A percentile compares a stretch with the other conserved stretches of the same genome.
phyloP scores from a whole-genome alignment of 805 yeast species.

The Kodamaea neixiangensis region DNA sequence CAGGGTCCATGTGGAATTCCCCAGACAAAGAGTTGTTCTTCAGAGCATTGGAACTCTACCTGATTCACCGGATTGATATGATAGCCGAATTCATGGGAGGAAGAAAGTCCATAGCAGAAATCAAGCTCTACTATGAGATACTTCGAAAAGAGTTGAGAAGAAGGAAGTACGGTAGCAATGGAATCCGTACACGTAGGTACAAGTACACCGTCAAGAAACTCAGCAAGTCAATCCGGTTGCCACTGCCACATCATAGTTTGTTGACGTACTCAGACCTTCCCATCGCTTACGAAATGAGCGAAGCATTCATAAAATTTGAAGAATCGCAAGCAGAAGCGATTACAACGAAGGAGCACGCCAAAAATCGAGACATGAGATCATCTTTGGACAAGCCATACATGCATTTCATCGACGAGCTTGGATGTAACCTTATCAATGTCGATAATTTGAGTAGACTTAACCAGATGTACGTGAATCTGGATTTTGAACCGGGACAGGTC shows the following conservation, averaged over 20 bases:
- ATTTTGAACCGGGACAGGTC: not conserved
- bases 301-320: conserved; percentile 44
- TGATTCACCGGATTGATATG: conserved; percentile 47
- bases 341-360: conserved; percentile 19
- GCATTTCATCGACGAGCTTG: not conserved
- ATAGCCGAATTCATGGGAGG: conserved; percentile 38
- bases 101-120: conserved; percentile 44
- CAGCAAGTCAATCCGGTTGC: conserved; percentile 11
- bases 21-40: conserved; percentile 56
- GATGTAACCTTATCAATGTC: conserved; percentile 1
- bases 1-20: conserved; percentile 47
- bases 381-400: conserved; percentile 2
- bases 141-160: conserved; percentile 30
- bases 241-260: conserved; percentile 18
- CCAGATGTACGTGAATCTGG: not conserved
- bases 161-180: not conserved
- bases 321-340: conserved; percentile 35
- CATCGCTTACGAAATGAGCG: conserved; percentile 53
- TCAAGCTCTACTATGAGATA: conserved; percentile 45
- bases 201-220: conserved; percentile 12
- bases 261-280: conserved; percentile 50
- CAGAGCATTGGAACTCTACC: conserved; percentile 47
- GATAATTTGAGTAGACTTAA: not conserved
- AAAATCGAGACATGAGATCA: conserved; percentile 9
- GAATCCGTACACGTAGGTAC: not conserved